phyloP scores from a whole-genome alignment of 306 rosid genomes.

The Prosopis cineraria region DNA sequence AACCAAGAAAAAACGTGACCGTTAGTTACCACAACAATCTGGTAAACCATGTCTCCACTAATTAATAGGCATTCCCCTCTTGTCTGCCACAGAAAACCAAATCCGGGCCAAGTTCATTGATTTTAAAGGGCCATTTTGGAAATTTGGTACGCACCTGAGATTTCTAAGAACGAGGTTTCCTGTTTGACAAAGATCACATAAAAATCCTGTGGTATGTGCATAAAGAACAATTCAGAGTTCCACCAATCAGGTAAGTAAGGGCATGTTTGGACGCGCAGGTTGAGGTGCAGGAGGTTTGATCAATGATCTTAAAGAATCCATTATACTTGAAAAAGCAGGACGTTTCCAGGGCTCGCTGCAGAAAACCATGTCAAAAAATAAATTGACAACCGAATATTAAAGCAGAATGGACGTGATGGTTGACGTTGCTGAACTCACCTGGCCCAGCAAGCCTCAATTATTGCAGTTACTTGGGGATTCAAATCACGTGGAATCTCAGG shows the following conservation, averaged over 20 bases:
- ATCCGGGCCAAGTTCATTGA: conserved; percentile 24
- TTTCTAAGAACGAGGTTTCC: conserved; percentile 45
- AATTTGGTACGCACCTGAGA: conserved; percentile 52
- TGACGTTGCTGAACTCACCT: conserved; percentile 59
- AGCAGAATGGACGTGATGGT: not conserved
- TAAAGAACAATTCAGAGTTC: conserved; percentile 42
- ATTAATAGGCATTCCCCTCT: conserved; percentile 9
- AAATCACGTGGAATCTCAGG: conserved; percentile 87
- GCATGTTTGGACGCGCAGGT: conserved; percentile 63
- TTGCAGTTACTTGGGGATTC: conserved; percentile 75
- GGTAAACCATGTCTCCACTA: not conserved
- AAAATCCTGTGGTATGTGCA: conserved; percentile 68
- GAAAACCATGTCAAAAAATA: conserved; percentile 30
- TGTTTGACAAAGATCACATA: conserved; percentile 56
- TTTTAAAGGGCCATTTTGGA: conserved; percentile 18
- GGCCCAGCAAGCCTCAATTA: conserved; percentile 97
- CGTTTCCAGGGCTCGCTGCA: conserved; percentile 98
- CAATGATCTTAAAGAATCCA: conserved; percentile 87
- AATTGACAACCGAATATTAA: conserved; percentile 7
- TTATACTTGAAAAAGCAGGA: conserved; percentile 82
- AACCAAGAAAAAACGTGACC: conserved; percentile 38
- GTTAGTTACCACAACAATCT: conserved; percentile 37
- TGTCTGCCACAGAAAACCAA: not conserved
- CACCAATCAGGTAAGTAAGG: conserved; percentile 57
- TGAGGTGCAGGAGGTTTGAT: conserved; percentile 72